Conservation (phyloP, 768 basidiomycete species). For the Panellus pusillus region DNA sequence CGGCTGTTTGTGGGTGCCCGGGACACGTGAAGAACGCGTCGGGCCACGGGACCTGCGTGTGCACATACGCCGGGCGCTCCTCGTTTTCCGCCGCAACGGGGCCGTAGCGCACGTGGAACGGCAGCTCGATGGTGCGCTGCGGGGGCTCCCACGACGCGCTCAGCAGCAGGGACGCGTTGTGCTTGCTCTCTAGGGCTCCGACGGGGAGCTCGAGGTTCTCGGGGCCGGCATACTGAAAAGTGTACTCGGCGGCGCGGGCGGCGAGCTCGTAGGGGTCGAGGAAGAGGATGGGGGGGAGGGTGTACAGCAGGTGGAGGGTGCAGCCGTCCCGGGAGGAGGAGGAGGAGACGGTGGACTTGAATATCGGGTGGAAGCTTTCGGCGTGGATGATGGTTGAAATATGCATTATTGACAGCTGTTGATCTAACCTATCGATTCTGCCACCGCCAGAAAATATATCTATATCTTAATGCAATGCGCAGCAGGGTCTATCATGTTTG, state of each 20-base stretch:
- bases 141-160: constrained; percentile 13
- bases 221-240: constrained; percentile 41
- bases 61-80: constrained; percentile 27
- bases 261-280: constrained; percentile 50
- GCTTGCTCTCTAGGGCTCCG: constrained; percentile 31
- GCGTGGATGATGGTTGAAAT: constrained; percentile 18
- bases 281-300: constrained; percentile 44
- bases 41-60: constrained; percentile 36
- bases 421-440: no score
- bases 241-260: constrained; percentile 33
- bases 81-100: constrained; percentile 6
- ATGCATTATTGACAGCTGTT: no score
- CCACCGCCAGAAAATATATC: no score
- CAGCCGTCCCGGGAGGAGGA: constrained; percentile 29
- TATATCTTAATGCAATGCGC: no score
- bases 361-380: constrained; percentile 41
- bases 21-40: constrained; percentile 40
- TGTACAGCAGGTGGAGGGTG: constrained; percentile 38
- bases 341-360: constrained; percentile 30
- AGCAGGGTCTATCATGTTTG: no score
- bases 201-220: constrained; percentile 50
- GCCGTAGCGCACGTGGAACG: constrained; percentile 50
- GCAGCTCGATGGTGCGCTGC: constrained; percentile 35
- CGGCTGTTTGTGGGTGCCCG: no score
- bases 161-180: constrained; percentile 28